Conservation (phyloP, 441 rosid species). For the Metrosideros polymorpha region DNA sequence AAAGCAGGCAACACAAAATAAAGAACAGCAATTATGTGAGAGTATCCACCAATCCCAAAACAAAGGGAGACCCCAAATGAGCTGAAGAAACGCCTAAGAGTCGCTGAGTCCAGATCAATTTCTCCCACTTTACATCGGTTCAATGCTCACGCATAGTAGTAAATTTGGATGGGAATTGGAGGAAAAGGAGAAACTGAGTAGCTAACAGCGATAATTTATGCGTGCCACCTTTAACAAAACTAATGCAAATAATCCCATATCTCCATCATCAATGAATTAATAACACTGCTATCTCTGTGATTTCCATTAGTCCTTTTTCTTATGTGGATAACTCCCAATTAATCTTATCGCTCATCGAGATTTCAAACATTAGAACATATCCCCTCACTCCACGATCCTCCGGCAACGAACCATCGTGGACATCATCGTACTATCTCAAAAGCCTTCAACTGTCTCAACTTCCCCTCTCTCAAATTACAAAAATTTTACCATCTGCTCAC, state of each 20-base stretch:
- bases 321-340: not conserved
- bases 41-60: fast-evolving
- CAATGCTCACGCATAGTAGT: not conserved
- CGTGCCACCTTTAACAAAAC: not conserved
- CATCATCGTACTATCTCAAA: not conserved
- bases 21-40: fast-evolving
- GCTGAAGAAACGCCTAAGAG: fast-evolving
- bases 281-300: fast-evolving
- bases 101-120: fast-evolving
- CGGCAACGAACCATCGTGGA: not conserved
- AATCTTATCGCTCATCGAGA: not conserved
- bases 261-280: not conserved
- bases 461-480: not conserved
- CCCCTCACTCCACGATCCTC: not conserved
- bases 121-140: fast-evolving
- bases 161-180: fast-evolving
- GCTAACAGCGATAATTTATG: fast-evolving
- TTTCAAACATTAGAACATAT: not conserved
- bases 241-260: fast-evolving
- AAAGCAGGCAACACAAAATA: fast-evolving
- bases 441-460: not conserved
- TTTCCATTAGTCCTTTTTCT: not conserved
- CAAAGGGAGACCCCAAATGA: not conserved
- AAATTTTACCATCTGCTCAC: not conserved
- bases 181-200: not conserved